phyloP scores from a whole-genome alignment of 2,329 filamentous ascomycete genomes.

The Colletotrichum plurivorum region DNA sequence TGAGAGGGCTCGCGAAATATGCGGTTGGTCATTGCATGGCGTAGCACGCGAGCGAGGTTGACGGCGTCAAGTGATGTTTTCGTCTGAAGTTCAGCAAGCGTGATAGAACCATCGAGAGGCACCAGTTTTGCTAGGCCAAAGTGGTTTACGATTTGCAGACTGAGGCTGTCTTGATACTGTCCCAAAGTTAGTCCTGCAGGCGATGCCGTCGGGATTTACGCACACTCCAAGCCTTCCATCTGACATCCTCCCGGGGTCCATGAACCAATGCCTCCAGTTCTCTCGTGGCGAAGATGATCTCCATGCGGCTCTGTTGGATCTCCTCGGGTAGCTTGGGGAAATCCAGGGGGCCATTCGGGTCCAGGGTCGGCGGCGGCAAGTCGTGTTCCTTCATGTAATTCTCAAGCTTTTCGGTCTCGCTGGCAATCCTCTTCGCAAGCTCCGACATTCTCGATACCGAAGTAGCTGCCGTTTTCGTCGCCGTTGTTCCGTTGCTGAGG shows the following conservation, averaged over 20 bases:
- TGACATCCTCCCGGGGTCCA: conserved; percentile 64
- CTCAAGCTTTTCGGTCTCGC: conserved; percentile 65
- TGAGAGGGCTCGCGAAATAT: conserved; percentile 68
- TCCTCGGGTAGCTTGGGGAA: conserved; percentile 64
- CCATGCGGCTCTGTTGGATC: conserved; percentile 60
- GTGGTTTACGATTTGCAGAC: not conserved
- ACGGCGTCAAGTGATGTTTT: conserved; percentile 62
- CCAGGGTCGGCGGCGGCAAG: conserved; percentile 60
- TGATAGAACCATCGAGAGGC: conserved; percentile 60
- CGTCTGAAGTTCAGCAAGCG: conserved; percentile 60
- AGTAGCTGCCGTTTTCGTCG: not conserved
- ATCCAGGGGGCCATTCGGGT: conserved; percentile 58
- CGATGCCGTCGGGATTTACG: conserved; percentile 43
- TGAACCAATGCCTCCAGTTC: conserved; percentile 63
- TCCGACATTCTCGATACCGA: conserved; percentile 56
- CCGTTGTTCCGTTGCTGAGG: not conserved
- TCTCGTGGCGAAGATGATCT: conserved; percentile 63
- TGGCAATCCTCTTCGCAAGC: conserved; percentile 63
- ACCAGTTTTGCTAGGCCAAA: conserved; percentile 61
- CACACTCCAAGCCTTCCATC: conserved; percentile 68
- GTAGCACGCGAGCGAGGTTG: conserved; percentile 65
- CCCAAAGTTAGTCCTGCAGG: conserved; percentile 23
- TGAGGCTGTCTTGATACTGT: conserved; percentile 64
- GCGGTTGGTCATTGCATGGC: conserved; percentile 70
- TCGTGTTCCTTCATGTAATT: conserved; percentile 60